Conservation (phyloP, 2,329 filamentous ascomycete species). For the Hypoxylon sp. region DNA sequence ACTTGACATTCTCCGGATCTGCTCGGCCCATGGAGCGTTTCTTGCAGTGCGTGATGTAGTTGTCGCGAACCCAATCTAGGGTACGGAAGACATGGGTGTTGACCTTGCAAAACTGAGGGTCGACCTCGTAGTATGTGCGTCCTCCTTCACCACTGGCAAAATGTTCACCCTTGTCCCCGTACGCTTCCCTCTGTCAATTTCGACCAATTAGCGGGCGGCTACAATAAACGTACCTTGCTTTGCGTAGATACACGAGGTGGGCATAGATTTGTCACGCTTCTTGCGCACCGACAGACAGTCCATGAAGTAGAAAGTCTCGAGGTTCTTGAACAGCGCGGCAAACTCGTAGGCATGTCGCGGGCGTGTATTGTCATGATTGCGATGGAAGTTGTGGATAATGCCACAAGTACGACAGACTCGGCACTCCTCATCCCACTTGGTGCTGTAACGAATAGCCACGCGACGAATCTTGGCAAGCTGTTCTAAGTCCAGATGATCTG, state of each 20-base stretch:
- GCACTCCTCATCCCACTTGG: conserved; percentile 58
- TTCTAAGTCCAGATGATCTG: conserved; percentile 45
- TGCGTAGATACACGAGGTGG: conserved; percentile 18
- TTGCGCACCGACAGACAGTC: conserved; percentile 60
- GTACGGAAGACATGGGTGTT: conserved; percentile 56
- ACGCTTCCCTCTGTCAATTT: conserved; percentile 36
- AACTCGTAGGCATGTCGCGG: conserved; percentile 63
- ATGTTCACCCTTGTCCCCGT: conserved; percentile 40
- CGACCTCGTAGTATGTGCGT: conserved; percentile 55
- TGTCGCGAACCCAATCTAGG: conserved; percentile 57
- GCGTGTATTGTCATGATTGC: conserved; percentile 49
- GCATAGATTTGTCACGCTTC: conserved; percentile 34
- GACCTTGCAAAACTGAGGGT: conserved; percentile 56
- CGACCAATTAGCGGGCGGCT: neutral
- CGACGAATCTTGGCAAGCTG: conserved; percentile 56
- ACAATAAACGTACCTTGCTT: conserved; percentile 39
- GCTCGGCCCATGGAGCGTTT: conserved; percentile 54
- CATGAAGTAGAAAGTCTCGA: conserved; percentile 62
- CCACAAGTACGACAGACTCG: conserved; percentile 56
- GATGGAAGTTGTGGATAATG: conserved; percentile 49
- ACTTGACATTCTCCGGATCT: conserved; percentile 57
- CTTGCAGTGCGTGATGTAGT: conserved; percentile 57
- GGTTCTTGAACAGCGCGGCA: conserved; percentile 58
- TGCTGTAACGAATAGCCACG: conserved; percentile 61
- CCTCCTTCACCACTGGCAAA: conserved; percentile 50